Evolutionary conservation across 176 grass and related monocot genomes (phyloP), one percentile per base, ranked within the genome.

Genomic region (Elymus sibiricus): DNA sequence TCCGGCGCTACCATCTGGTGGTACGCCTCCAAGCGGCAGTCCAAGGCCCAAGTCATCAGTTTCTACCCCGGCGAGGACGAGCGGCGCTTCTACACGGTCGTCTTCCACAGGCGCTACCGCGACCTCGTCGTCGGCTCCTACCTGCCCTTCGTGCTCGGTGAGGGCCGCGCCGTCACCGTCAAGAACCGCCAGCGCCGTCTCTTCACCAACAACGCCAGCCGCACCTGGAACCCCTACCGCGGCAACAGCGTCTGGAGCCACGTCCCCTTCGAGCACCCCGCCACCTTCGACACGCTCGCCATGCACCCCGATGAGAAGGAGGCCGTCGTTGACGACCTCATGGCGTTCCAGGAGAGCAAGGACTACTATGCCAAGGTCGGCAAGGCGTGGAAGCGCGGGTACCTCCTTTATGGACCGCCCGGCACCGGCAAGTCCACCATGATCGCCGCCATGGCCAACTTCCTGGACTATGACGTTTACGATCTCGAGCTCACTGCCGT

Each of bases 351-450:
- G 12, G 88, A 95, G 0, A 56, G 84, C 21, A 95, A 93, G 84
- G 88, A 87, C 6, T 95, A 93, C 94, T 95, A 93, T 61, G 12
- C 81, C 71, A 74, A 85, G 64, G 85, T 95, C 0, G 93, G 93
- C 70, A 95, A 93, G 91, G 15, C 88, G 0, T 95, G 94, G 89
- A 96, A 96, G 74, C 82, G 91, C 0, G 91, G 89, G 0, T 93
- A 92, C 85, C 91, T 92, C 2, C 82, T 93, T 0, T 84, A 79
- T 7, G 91, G 89, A 0, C 87, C 91, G 0, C 94, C 91, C 0
- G 94, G 94, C 38, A 96, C 91, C n/a, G 94, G 91, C 40, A 96
- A 96, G 78, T 96, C 94, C 65, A 87, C 91, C 84, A 91, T 93
- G 91, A 93, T 96, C 47, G 77, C 87, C 4, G 91, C 94, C 32